These are phyloP conservation scores for Aspergillus sergii DNA, from an alignment of 2,329 filamentous ascomycete genomes.

Conservation along the genomic window DNA sequence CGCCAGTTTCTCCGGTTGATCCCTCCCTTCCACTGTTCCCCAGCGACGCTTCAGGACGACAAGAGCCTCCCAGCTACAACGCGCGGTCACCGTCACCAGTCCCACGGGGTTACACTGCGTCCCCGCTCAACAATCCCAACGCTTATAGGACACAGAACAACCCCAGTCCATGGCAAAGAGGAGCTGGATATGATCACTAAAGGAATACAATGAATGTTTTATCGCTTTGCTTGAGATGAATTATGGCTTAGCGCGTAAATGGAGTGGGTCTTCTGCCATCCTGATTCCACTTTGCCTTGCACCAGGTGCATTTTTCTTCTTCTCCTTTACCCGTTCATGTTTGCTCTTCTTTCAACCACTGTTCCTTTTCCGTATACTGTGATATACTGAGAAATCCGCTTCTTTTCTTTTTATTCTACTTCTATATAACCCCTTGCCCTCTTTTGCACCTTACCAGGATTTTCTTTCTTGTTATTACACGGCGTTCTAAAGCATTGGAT, in stretches of 20 bases:
- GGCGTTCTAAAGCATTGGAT: conserved; percentile 41
- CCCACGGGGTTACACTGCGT: conserved; percentile 34
- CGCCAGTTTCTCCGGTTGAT: conserved; percentile 53
- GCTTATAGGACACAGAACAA: conserved; percentile 54
- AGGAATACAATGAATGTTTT: conserved; percentile 26
- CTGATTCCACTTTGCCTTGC: conserved; percentile 21
- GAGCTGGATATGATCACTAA: conserved; percentile 65
- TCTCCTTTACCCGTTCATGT: conserved; percentile 9
- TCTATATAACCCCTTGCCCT: conserved; percentile 13
- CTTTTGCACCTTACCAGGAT: conserved; percentile 21
- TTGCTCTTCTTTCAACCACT: conserved; percentile 16
- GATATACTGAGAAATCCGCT: conserved; percentile 23
- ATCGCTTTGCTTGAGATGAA: conserved; percentile 39
- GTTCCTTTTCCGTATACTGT: conserved; percentile 24
- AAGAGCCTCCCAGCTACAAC: conserved; percentile 44
- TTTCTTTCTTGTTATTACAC: conserved; percentile 20
- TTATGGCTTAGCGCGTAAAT: conserved; percentile 39
- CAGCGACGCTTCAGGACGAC: conserved; percentile 42
- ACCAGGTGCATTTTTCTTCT: conserved; percentile 10
- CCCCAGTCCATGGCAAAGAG: conserved; percentile 66
- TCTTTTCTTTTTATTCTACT: conserved; percentile 12
- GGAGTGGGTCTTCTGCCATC: conserved; percentile 28
- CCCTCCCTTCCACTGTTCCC: conserved; percentile 52
- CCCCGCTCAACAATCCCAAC: conserved; percentile 36
- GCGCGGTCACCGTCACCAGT: conserved; percentile 36